These are phyloP conservation scores for Lentinula raphanica DNA, from an alignment of 768 basidiomycete genomes.

Conservation along the genomic window DNA sequence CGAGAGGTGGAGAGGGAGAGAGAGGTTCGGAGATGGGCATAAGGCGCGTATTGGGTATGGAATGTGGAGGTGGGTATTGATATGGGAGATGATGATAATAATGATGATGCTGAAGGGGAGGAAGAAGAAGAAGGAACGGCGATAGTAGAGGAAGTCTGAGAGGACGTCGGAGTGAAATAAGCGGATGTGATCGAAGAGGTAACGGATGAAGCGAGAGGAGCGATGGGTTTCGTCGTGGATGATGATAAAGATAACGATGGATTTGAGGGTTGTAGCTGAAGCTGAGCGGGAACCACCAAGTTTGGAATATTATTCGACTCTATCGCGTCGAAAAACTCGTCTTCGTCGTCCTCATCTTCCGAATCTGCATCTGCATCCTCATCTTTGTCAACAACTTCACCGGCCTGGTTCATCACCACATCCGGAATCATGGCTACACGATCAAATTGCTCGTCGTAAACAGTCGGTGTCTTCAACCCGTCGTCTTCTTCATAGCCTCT, in stretches of 20 bases:
- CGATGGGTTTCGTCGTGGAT: background rate
- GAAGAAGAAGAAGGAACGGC: background rate
- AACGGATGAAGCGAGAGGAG: background rate
- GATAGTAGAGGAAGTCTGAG: background rate
- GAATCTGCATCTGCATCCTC: constrained; percentile 16
- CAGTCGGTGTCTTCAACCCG: background rate
- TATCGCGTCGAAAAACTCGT: constrained; percentile 98
- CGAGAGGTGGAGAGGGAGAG: constrained; percentile 73
- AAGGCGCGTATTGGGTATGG: constrained; percentile 29
- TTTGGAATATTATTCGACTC: constrained; percentile 77
- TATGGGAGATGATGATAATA: no score
- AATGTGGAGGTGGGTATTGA: background rate
- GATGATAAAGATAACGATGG: background rate
- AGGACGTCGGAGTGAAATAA: no score
- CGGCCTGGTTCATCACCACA: background rate
- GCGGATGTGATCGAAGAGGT: background rate
- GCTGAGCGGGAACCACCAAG: constrained; percentile 59
- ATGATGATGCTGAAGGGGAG: no score
- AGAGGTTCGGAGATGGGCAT: constrained; percentile 50
- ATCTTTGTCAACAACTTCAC: background rate
- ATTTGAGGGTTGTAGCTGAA: constrained; percentile 26
- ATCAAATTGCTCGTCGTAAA: no score
- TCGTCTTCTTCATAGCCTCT: background rate
- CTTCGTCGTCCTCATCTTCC: constrained; percentile 72
- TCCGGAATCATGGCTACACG: background rate